phyloP scores from a whole-genome alignment of 257 asterid genomes.

The Asclepias syriaca region DNA sequence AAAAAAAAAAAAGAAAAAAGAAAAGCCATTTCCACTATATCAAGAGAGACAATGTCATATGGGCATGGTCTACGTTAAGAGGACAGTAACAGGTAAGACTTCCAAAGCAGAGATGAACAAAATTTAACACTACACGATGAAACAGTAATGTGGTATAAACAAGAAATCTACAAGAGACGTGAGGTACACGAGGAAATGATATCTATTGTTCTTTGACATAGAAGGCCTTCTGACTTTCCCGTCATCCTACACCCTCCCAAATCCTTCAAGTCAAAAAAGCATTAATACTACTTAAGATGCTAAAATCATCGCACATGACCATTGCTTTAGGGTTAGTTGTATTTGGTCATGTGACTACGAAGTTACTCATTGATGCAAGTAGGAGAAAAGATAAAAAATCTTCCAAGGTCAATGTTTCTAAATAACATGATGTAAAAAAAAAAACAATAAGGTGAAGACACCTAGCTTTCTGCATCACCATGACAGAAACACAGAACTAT shows the following conservation, averaged over 20 bases:
- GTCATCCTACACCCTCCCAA: constrained; percentile 7
- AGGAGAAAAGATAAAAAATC: constrained; percentile 17
- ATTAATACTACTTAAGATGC: constrained; percentile 7
- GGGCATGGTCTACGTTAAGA: background rate
- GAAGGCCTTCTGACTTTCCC: constrained; percentile 19
- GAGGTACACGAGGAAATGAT: background rate
- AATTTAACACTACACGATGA: background rate
- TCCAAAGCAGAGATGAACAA: background rate
- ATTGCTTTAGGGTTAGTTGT: constrained; percentile 15
- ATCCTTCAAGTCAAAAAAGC: constrained; percentile 17
- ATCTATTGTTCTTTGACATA: background rate
- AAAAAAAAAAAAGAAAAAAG: too few relatives aligned
- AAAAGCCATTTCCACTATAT: background rate
- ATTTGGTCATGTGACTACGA: constrained; percentile 20
- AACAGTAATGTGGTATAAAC: background rate
- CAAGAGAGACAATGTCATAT: background rate
- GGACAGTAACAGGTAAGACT: background rate
- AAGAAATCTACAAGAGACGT: constrained; percentile 5
- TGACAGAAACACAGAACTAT: background rate
- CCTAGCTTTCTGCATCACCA: background rate
- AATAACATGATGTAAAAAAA: background rate
- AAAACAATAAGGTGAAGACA: constrained; percentile 1
- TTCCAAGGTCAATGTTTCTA: constrained; percentile 16
- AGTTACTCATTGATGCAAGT: constrained; percentile 26
- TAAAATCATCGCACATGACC: constrained; percentile 16